phyloP scores from a whole-genome alignment of 176 grass and related monocot genomes.

The Tillandsia fasciculata region DNA sequence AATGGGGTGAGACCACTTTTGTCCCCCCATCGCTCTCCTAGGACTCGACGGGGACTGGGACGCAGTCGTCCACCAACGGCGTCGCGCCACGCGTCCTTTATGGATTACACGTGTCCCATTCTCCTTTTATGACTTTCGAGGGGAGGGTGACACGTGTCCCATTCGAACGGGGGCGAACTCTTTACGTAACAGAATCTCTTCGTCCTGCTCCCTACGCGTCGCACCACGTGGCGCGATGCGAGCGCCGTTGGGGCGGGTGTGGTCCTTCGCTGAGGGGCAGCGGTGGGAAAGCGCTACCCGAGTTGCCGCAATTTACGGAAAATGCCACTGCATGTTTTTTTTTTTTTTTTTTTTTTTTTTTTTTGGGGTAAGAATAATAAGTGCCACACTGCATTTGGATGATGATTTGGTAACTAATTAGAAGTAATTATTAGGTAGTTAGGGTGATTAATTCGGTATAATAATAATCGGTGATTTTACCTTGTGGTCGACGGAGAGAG shows the following conservation, averaged over 20 bases:
- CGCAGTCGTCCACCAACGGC: background rate
- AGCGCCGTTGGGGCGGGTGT: background rate
- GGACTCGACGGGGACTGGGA: background rate
- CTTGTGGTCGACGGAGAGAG: slow-evolving; percentile 88
- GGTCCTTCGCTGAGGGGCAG: background rate
- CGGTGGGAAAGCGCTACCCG: background rate
- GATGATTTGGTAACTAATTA: background rate
- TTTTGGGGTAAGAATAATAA: too few species aligned
- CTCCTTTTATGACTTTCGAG: too few species aligned
- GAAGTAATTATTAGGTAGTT: too few species aligned
- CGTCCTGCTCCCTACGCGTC: background rate
- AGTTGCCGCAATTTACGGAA: background rate
- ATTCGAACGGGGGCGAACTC: background rate
- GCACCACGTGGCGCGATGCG: background rate
- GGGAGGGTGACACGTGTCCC: background rate
- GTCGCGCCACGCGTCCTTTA: background rate
- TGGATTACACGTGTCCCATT: background rate
- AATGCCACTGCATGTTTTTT: background rate
- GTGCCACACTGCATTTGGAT: background rate
- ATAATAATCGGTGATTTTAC: slow-evolving; percentile 16
- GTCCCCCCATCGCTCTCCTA: background rate
- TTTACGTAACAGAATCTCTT: slow-evolving; percentile 9
- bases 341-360: too few species aligned
- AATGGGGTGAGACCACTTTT: background rate
- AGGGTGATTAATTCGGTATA: background rate